Evolutionary conservation across 2,329 filamentous ascomycete species (phyloP).

Genomic region (Pseudogymnoascus sp.): DNA sequence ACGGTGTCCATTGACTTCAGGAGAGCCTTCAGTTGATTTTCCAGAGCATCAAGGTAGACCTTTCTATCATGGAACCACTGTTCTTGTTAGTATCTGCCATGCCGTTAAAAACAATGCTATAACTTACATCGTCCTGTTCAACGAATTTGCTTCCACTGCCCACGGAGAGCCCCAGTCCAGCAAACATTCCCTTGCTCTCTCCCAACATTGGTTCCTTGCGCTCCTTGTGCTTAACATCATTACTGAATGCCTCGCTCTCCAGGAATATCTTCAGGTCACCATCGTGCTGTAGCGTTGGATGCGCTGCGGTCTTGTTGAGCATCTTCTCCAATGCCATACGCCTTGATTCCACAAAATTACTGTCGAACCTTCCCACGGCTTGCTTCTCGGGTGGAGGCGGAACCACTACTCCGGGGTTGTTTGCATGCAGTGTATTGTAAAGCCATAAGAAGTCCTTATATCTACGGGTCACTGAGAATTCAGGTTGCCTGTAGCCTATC

Average conservation of each 20-base stretch:
- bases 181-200: conserved; percentile 90
- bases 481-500: conserved; percentile 85
- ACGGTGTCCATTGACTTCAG: conserved; percentile 93
- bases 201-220: conserved; percentile 75
- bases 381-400: conserved; percentile 97
- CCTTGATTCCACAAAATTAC: conserved; percentile 89
- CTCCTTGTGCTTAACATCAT: conserved; percentile 97
- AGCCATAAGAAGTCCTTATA: conserved; percentile 98
- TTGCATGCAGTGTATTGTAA: conserved; percentile 87
- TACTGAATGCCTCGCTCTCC: conserved; percentile 90
- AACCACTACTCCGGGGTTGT: conserved; percentile 90
- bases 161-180: conserved; percentile 70
- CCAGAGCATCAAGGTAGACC: conserved; percentile 87
- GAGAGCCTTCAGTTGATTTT: conserved; percentile 81
- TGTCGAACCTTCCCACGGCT: conserved; percentile 90
- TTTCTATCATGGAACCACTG: conserved; percentile 97
- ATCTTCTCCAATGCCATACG: conserved; percentile 91
- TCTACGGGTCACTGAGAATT: conserved; percentile 87
- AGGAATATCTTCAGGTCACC: conserved; percentile 91
- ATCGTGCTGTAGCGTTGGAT: conserved; percentile 87
- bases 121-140: conserved; percentile 84
- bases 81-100: conserved; percentile 19
- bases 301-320: conserved; percentile 89
- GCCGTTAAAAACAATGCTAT: background rate
- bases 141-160: conserved; percentile 82